A percentile compares a stretch with the other conserved stretches of the same genome.
These are phyloP conservation scores for Beauveria pseudobassiana DNA, from an alignment of 2,329 filamentous ascomycete species.

Conservation along the genomic window DNA sequence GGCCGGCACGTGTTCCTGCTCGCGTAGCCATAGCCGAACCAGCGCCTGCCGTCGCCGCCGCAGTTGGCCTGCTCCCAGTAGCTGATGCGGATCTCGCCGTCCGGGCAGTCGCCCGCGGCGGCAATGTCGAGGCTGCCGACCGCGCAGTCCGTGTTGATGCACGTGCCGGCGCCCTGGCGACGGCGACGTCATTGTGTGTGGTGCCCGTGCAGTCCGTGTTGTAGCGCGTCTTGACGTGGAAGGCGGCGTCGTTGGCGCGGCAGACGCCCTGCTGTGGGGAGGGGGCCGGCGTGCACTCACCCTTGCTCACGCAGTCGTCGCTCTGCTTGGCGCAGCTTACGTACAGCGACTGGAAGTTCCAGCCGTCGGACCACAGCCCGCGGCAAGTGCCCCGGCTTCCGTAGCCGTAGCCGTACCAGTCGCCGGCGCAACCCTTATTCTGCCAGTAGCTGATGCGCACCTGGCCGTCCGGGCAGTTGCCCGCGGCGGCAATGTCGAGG, in stretches of 20 bases:
- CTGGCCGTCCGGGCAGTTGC: constrained; percentile 6
- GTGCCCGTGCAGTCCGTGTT: too few species aligned
- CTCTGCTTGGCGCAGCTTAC: constrained; percentile 3
- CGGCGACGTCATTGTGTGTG: too few species aligned
- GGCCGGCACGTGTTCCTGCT: neutral
- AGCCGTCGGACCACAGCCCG: constrained; percentile 1
- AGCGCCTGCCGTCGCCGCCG: neutral
- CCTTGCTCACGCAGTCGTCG: constrained; percentile 3
- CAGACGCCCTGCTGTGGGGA: too few species aligned
- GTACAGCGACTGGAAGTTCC: constrained; percentile 1
- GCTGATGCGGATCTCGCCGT: neutral
- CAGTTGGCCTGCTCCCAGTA: neutral
- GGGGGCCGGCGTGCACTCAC: neutral
- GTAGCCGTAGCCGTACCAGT: constrained; percentile 10
- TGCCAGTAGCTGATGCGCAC: constrained; percentile 9
- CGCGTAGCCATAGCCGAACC: neutral
- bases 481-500: neutral
- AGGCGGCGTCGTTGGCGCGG: too few species aligned
- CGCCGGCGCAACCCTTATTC: neutral
- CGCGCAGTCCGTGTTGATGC: neutral
- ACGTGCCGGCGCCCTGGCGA: neutral
- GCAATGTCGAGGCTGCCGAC: neutral
- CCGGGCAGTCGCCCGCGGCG: neutral
- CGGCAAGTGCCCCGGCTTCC: constrained; percentile 1
- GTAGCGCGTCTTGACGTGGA: too few species aligned